A percentile compares a stretch with the other conserved stretches of the same genome.
Evolutionary conservation across 208 protist genomes (phyloP).

Genomic region (Eutreptiella sp.): DNA sequence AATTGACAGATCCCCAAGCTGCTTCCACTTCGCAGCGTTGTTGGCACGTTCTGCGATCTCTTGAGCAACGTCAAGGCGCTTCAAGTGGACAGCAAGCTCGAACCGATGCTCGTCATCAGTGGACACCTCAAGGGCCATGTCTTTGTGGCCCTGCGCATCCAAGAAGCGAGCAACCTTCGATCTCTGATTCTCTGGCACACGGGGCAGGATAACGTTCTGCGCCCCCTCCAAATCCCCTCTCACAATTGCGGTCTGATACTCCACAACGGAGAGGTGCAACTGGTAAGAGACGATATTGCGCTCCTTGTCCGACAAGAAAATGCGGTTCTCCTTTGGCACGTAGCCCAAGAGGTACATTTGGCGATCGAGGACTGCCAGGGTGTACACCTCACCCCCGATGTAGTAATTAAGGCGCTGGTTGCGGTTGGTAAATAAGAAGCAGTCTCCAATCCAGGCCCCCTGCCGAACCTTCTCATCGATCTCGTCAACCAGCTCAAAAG

Average conservation of each 20-base stretch:
- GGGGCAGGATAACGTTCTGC: constrained; percentile 57
- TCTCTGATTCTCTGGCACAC: constrained; percentile 63
- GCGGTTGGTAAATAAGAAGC: constrained; percentile 92
- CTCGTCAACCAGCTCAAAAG: constrained; percentile 90
- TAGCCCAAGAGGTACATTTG: constrained; percentile 86
- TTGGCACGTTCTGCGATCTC: constrained; percentile 57
- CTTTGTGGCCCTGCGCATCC: constrained; percentile 77
- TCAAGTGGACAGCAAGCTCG: constrained; percentile 85
- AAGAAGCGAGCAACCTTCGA: constrained; percentile 88
- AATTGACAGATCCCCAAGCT: constrained; percentile 86
- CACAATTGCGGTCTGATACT: constrained; percentile 94
- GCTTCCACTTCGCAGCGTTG: constrained; percentile 72
- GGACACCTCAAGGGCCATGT: constrained; percentile 83
- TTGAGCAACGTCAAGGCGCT: constrained; percentile 58
- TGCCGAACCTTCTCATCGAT: constrained; percentile 79
- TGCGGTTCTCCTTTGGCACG: constrained; percentile 82
- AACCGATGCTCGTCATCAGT: constrained; percentile 90
- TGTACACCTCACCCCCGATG: constrained; percentile 87
- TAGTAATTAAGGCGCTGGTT: constrained; percentile 91
- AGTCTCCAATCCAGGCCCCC: constrained; percentile 92
- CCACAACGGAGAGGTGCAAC: constrained; percentile 81
- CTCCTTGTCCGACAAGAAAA: constrained; percentile 93
- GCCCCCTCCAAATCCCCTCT: constrained; percentile 85
- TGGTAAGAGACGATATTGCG: constrained; percentile 80
- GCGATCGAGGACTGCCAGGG: constrained; percentile 78